phyloP scores from a whole-genome alignment of 176 grass and related monocot genomes.

The Musa itinerans region DNA sequence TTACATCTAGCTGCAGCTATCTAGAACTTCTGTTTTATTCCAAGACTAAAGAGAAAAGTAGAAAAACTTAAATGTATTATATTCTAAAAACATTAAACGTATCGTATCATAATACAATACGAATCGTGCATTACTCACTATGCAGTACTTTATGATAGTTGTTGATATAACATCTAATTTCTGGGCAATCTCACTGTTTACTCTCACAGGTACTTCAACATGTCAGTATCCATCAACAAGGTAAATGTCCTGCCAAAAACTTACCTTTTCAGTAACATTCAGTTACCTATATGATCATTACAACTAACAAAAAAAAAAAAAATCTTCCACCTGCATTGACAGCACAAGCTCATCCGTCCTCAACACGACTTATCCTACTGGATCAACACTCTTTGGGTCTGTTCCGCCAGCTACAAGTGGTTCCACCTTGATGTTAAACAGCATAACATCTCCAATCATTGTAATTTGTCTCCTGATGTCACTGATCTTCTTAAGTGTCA shows the following conservation, averaged over 20 bases:
- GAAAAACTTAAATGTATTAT: too few species aligned
- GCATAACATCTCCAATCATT: background rate
- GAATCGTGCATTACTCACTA: too few species aligned
- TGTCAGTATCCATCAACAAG: constrained; percentile 52
- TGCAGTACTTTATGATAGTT: too few species aligned
- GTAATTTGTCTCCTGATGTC: background rate
- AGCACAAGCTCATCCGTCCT: constrained; percentile 4
- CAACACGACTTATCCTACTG: constrained; percentile 8
- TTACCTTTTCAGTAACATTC: background rate
- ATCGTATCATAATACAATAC: too few species aligned
- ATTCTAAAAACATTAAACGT: too few species aligned
- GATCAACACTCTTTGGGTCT: constrained; percentile 11
- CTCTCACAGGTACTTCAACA: constrained; percentile 39
- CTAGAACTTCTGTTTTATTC: too few species aligned
- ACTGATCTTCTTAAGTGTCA: background rate
- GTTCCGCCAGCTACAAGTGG: constrained; percentile 3
- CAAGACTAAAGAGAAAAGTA: too few species aligned
- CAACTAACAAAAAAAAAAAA: background rate
- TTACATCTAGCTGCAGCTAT: too few species aligned
- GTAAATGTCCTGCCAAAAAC: constrained; percentile 23
- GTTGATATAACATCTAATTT: too few species aligned
- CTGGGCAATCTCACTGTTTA: background rate
- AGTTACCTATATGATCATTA: background rate
- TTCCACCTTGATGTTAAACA: background rate
- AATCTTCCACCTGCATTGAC: background rate